Base-by-base conservation (phyloP, 108 stramenopile species). In the Mediolabrus comicus region DNA sequence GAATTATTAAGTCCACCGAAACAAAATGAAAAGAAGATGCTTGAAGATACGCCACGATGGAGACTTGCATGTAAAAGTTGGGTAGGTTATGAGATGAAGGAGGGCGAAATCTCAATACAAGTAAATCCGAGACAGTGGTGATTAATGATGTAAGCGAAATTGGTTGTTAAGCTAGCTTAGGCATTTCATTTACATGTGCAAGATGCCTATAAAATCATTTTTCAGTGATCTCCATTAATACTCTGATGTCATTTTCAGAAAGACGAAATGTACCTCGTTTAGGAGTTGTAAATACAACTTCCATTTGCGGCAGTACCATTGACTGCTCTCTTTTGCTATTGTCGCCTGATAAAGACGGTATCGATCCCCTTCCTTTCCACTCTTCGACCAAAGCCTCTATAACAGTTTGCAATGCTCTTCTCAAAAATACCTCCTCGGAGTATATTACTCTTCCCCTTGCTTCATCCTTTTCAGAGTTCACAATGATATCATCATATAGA, bases 101-200 rank as follows among this genome's bases (percentile, higher is more conserved):
- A 89, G 55, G 90, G 90, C 9, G 82, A 87, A 27, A 65, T 90
- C 53, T 72, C 67, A 7, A 53, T 93, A 32, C 79, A 86, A 36
- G 86, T 93, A 25, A 88, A 87, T 73, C 87, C 87, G 0, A 66
- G 83, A 46, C 87, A 92, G 59, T 91, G 90, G 90, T 76, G 67
- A 62, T 22, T 49, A 31, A 38, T 59, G 3, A 65, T 33, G 59
- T 29, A n/a, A n/a, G n/a, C n/a, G n/a, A n/a, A n/a, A n/a, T n/a
- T n/a, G n/a, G n/a, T n/a, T 33, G 3, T 43, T 13, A 43, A 43
- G 41, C 13, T 43, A 17, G n/a, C n/a, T n/a, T n/a, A 19, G 6
- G 17, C 2, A 43, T 13, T 43, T 3, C 6, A 17, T 43, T 43
- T 17, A 43, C 16, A 43, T 3, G 1, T 2, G 11, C 36, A 38